These are phyloP conservation scores for Trichoderma sp. DNA, from an alignment of 2,329 filamentous ascomycete genomes.

Conservation along the genomic window DNA sequence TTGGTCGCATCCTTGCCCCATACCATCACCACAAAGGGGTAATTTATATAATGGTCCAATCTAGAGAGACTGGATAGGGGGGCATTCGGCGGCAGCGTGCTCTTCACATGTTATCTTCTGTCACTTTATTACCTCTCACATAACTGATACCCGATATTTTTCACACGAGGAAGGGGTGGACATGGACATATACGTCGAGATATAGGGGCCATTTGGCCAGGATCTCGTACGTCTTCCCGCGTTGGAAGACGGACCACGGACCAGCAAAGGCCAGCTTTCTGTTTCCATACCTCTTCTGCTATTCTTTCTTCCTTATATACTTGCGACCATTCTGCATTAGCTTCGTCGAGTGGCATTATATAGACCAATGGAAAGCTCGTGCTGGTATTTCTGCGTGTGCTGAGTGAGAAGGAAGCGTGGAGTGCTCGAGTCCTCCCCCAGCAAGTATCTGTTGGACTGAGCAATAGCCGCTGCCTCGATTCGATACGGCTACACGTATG, in stretches of 20 bases:
- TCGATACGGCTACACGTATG: too few species aligned
- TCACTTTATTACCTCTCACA: conserved; percentile 2
- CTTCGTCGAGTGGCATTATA: conserved; percentile 2
- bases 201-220: neutral
- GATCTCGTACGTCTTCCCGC: neutral
- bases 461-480: too few species aligned
- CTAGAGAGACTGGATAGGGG: conserved; percentile 1
- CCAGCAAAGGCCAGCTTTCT: neutral
- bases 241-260: too few species aligned
- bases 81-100: neutral
- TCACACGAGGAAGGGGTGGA: neutral
- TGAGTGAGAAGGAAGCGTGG: neutral
- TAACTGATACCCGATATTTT: conserved; percentile 22
- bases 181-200: neutral
- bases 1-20: neutral
- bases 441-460: too few species aligned
- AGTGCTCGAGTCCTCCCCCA: neutral
- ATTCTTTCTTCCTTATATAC: neutral
- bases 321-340: neutral
- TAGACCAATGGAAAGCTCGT: conserved; percentile 21
- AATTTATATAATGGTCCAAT: conserved; percentile 2
- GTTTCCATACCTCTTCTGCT: neutral
- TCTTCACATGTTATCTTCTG: conserved; percentile 12
- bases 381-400: neutral
- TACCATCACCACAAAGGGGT: neutral